These are phyloP conservation scores for Crithidia fasciculata DNA, from an alignment of 208 protist species.

Conservation along the genomic window DNA sequence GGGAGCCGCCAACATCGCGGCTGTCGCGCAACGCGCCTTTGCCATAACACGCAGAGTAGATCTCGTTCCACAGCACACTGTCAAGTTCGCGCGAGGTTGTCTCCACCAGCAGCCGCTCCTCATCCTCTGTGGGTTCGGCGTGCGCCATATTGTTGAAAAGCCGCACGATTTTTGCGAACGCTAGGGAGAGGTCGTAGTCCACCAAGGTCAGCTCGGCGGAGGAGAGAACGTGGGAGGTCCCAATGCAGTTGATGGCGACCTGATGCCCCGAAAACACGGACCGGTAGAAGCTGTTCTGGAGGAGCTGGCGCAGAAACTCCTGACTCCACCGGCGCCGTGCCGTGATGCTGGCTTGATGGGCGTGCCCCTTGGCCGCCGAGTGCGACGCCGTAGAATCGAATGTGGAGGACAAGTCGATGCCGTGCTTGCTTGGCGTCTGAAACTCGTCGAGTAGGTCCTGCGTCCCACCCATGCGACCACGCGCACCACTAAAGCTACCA, in stretches of 20 bases:
- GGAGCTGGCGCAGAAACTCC: conserved; percentile 48
- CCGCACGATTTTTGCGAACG: conserved; percentile 69
- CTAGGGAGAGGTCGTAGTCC: conserved; percentile 64
- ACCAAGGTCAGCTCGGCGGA: conserved; percentile 37
- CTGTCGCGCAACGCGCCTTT: conserved; percentile 4
- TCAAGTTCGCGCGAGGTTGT: conserved; percentile 44
- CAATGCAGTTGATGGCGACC: conserved; percentile 68
- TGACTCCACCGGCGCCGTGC: conserved; percentile 32
- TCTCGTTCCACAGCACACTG: conserved; percentile 62
- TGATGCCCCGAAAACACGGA: conserved; percentile 73
- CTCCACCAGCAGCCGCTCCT: conserved; percentile 62
- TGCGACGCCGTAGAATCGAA: background rate
- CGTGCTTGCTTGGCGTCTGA: background rate
- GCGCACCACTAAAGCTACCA: background rate
- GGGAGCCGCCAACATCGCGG: background rate
- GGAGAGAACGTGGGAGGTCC: conserved; percentile 48
- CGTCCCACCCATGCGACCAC: background rate
- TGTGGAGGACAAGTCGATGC: background rate
- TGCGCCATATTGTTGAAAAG: conserved; percentile 76
- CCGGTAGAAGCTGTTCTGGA: conserved; percentile 60
- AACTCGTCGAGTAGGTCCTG: conserved; percentile 16
- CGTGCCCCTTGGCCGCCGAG: background rate
- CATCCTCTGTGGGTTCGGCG: conserved; percentile 53
- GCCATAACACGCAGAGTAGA: conserved; percentile 67
- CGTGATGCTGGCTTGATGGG: background rate